Percentiles rank a stretch among this genome's conserved stretches.
Evolutionary conservation across 768 basidiomycete genomes (phyloP).

Genomic region (Terana coerulea): DNA sequence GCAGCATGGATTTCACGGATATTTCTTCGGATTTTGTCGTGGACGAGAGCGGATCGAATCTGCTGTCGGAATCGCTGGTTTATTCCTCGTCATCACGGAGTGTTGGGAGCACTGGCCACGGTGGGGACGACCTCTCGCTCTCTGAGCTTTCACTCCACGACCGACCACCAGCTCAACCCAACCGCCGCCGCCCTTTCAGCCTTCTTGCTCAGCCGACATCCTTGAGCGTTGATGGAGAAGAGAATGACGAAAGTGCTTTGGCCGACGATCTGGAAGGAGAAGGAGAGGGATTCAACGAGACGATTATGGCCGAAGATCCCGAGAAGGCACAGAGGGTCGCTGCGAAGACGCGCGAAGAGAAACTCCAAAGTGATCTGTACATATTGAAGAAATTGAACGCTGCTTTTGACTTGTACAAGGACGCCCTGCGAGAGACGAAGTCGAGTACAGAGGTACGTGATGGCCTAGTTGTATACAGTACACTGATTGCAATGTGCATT

Average conservation of each 20-base stretch:
- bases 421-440: slow-evolving; percentile 59
- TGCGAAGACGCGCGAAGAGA: slow-evolving; percentile 57
- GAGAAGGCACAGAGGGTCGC: slow-evolving; percentile 24
- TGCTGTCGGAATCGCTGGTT: slow-evolving; percentile 47
- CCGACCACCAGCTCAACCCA: slow-evolving; percentile 16
- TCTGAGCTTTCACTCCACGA: slow-evolving; percentile 50
- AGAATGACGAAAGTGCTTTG: slow-evolving; percentile 17
- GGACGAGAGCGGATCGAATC: slow-evolving; percentile 31
- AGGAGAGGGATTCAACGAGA: slow-evolving; percentile 20
- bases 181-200: slow-evolving; percentile 26
- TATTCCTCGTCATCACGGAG: slow-evolving; percentile 20
- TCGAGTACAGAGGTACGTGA: slow-evolving; percentile 65
- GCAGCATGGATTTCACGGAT: slow-evolving; percentile 30
- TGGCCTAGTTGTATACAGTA: neutral
- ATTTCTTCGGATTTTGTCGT: slow-evolving; percentile 23
- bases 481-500: neutral
- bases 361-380: slow-evolving; percentile 69
- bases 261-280: slow-evolving; percentile 16
- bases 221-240: neutral
- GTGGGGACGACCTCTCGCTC: slow-evolving; percentile 50
- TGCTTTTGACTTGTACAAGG: slow-evolving; percentile 63
- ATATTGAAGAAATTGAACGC: slow-evolving; percentile 70
- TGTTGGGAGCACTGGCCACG: slow-evolving; percentile 32
- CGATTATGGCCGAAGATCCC: slow-evolving; percentile 24
- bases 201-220: slow-evolving; percentile 26